phyloP scores from a whole-genome alignment of 2,329 filamentous ascomycete genomes.

The Aspergillus arachidicola region DNA sequence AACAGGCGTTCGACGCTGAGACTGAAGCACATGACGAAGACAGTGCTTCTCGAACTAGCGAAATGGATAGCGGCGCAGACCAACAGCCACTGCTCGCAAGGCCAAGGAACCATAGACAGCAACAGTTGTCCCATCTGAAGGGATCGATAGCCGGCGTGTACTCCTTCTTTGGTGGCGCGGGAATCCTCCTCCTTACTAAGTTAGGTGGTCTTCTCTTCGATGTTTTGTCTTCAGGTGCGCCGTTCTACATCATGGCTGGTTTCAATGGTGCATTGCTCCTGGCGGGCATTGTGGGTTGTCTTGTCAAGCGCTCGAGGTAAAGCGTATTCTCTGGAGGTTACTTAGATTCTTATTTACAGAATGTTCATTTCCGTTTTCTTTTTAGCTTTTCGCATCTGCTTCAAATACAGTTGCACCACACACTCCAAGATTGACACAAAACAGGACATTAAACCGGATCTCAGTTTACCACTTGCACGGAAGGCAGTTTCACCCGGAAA shows the following conservation, averaged over 20 bases:
- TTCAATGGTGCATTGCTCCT: slow-evolving; percentile 77
- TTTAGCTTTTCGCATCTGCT: background rate
- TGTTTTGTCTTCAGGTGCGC: slow-evolving; percentile 69
- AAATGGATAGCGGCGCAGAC: slow-evolving; percentile 14
- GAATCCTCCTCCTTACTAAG: slow-evolving; percentile 90
- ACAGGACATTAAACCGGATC: background rate
- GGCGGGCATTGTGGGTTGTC: slow-evolving; percentile 33
- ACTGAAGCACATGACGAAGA: background rate
- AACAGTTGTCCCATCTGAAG: slow-evolving; percentile 66
- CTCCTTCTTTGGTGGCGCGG: slow-evolving; percentile 83
- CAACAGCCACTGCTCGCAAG: slow-evolving; percentile 33
- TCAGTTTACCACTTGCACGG: background rate
- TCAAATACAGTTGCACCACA: background rate
- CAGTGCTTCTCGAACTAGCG: background rate
- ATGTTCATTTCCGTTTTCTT: background rate
- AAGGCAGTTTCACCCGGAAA: background rate
- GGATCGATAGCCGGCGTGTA: slow-evolving; percentile 95
- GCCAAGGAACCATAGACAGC: slow-evolving; percentile 23
- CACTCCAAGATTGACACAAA: background rate
- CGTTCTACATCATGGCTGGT: slow-evolving; percentile 90
- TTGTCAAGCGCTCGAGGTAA: slow-evolving; percentile 18
- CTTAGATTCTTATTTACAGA: background rate
- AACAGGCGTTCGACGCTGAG: slow-evolving; percentile 18
- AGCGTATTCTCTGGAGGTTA: background rate
- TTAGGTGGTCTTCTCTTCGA: slow-evolving; percentile 87